Conservation (phyloP, 164 flowering plant genomes). For the Warburgia ugandensis region DNA sequence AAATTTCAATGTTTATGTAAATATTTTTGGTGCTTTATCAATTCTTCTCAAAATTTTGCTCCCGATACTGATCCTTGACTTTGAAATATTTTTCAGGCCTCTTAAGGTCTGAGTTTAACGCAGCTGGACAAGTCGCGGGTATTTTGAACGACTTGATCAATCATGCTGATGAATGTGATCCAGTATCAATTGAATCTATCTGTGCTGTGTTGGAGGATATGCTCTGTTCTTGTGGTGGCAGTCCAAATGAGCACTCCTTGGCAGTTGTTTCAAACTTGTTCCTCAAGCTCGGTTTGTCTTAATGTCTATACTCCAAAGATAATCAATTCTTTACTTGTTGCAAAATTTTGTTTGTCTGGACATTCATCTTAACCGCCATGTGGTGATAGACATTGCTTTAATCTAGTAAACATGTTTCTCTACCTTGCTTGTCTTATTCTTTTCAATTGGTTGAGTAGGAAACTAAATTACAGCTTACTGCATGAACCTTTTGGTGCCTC, state of each 20-base stretch:
- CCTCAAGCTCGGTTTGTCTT: slow-evolving; percentile 55
- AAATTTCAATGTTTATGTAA: not conserved
- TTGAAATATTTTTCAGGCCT: slow-evolving; percentile 31
- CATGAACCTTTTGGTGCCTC: too few species aligned
- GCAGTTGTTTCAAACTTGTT: slow-evolving; percentile 48
- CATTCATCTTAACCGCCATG: too few species aligned
- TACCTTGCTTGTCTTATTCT: too few species aligned
- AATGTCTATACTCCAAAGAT: not conserved
- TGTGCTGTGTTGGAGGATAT: slow-evolving; percentile 38
- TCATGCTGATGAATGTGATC: slow-evolving; percentile 35
- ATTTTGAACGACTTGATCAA: slow-evolving; percentile 51
- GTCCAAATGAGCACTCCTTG: slow-evolving; percentile 46
- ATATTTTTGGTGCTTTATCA: not conserved
- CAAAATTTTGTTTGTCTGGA: not conserved
- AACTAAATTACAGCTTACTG: too few species aligned
- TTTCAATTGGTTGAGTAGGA: too few species aligned
- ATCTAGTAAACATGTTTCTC: too few species aligned
- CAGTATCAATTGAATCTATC: slow-evolving; percentile 28
- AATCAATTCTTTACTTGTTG: not conserved
- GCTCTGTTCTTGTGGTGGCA: slow-evolving; percentile 27
- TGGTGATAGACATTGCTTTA: too few species aligned
- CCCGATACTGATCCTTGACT: not conserved
- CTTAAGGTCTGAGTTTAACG: slow-evolving; percentile 30
- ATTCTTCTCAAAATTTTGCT: not conserved
- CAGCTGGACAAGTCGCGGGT: slow-evolving; percentile 43